Percentiles rank a stretch among this genome's conserved stretches.
phyloP scores from a whole-genome alignment of 2,329 filamentous ascomycete species.

The Cladosporium sp. region DNA sequence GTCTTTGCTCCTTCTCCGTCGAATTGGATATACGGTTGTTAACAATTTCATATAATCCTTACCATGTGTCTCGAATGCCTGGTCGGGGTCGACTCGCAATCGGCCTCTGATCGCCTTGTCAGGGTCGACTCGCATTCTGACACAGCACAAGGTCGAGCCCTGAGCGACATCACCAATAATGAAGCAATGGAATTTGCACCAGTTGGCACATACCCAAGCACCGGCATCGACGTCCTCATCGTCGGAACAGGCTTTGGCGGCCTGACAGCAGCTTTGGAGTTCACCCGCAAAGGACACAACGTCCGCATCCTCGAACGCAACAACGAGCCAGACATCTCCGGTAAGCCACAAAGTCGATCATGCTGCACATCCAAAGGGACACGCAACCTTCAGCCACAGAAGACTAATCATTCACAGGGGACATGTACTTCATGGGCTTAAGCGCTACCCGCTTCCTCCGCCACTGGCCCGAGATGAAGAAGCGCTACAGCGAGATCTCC shows the following conservation, averaged over 20 bases:
- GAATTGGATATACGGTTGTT: background rate
- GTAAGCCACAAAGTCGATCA: constrained; percentile 31
- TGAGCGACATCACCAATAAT: constrained; percentile 24
- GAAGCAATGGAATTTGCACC: constrained; percentile 30
- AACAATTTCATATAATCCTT: background rate
- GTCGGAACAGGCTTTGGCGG: constrained; percentile 30
- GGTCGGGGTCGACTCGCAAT: background rate
- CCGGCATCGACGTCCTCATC: constrained; percentile 29
- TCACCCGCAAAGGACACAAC: constrained; percentile 29
- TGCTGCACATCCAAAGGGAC: background rate
- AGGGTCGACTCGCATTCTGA: background rate
- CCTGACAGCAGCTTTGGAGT: constrained; percentile 28
- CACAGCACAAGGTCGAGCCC: background rate
- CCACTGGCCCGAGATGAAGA: constrained; percentile 53
- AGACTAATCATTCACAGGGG: constrained; percentile 39
- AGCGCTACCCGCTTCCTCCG: constrained; percentile 55
- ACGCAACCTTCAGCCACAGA: no score
- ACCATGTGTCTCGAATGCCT: constrained; percentile 12
- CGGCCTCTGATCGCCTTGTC: background rate
- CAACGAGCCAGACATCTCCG: constrained; percentile 51
- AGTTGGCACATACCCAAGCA: constrained; percentile 49
- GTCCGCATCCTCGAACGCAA: constrained; percentile 35
- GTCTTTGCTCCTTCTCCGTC: background rate
- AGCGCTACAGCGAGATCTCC: constrained; percentile 52
- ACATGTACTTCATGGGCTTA: constrained; percentile 60